Evolutionary conservation across 1,284 basidiomycete genomes (phyloP), one percentile per base, ranked within the genome.

Genomic region (Schizophyllum commune): DNA sequence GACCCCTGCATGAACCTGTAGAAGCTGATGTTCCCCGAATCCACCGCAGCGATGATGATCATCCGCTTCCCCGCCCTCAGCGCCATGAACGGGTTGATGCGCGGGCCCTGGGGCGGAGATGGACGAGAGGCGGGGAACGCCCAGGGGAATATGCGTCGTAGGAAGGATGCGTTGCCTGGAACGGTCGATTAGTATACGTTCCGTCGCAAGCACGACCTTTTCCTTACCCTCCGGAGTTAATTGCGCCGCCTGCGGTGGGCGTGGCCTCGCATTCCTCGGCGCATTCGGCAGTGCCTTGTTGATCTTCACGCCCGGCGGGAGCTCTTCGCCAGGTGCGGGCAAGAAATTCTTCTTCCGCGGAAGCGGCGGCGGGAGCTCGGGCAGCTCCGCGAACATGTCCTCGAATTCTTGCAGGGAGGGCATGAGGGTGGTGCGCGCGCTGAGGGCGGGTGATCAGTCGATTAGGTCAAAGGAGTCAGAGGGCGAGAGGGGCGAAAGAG

Each of bases 11-110:
- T 89, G 68, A 98, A 96, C 54, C 92, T 78, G 71, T 95, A 88
- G 78, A 98, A 93, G 62, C 91, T 91, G 27, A 91, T 91, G 65
- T 85, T 94, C 6, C 96, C 94, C 6, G 87, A 83, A 73, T 98
- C 96, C 3, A 96, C 94, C 0, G 87, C 92, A 0, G 95, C 96
- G 32, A 99, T 82, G 27, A 98, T 81, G 57, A 96, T 79, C 8
- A 81, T 89, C 68, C 93, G 89, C 69, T 91, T 91, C 0, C 96
- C 96, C 19, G 86, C 84, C 68, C 96, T 93, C 64, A 98, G 77
- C 3, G 83, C 81, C 64, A 83, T 81, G 68, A 94, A 93, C 0
- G 91, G 88, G 68, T 90, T 85, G 1, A 77, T 76, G 64, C 69
- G 78, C 32, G 73, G 73, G 13, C 66, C 63, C 4, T 68, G 66